Conservation (phyloP, 345 rosid species). For the Citrus sinensis region DVS_A1.0 CM039167.1:26854001-26854500, state of each 20-base stretch:
- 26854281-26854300: conserved; percentile 9
- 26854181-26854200: not conserved
- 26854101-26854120: not conserved
- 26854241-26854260: not conserved
- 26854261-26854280: conserved; percentile 20
- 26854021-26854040: not conserved
- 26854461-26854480: rapidly evolving
- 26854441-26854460: not conserved
- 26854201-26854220: conserved; percentile 21
- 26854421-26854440: not conserved
- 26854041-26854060: conserved; percentile 2
- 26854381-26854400: rapidly evolving
- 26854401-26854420: not conserved
- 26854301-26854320: not conserved
- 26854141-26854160: not conserved
- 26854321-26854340: rapidly evolving
- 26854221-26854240: conserved; percentile 10
- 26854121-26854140: not conserved
- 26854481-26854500: conserved; percentile 18
- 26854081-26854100: not conserved
- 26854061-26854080: not conserved
- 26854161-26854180: not conserved
- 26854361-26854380: not conserved
- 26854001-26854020: not conserved
- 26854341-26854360: conserved; percentile 16